Evolutionary conservation across 1,284 basidiomycete genomes (phyloP).

Genomic region (Trametes sp.): DNA sequence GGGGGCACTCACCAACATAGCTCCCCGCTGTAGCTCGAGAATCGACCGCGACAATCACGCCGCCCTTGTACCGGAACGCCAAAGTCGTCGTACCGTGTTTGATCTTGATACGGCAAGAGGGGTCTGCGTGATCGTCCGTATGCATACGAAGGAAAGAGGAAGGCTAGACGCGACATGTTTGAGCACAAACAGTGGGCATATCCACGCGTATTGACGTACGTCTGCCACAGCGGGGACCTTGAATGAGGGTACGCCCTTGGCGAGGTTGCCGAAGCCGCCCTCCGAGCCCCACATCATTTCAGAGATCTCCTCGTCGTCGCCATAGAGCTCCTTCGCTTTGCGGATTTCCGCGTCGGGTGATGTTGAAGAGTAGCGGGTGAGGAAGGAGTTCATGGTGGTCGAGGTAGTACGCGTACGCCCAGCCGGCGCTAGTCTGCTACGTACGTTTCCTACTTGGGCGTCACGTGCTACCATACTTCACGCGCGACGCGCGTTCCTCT

Average conservation of each 20-base stretch:
- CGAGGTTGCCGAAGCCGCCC: slow-evolving; percentile 79
- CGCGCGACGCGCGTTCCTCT: slow-evolving; percentile 7
- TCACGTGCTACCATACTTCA: slow-evolving; percentile 58
- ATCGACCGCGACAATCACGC: slow-evolving; percentile 98
- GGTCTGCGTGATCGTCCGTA: slow-evolving; percentile 94
- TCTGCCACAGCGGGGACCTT: slow-evolving; percentile 75
- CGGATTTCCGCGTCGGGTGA: slow-evolving; percentile 57
- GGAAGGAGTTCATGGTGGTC: slow-evolving; percentile 78
- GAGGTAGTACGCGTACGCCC: slow-evolving; percentile 31
- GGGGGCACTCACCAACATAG: slow-evolving; percentile 81
- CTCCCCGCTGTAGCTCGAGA: slow-evolving; percentile 97
- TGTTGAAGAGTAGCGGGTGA: slow-evolving; percentile 68
- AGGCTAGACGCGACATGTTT: slow-evolving; percentile 62
- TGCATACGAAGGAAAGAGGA: slow-evolving; percentile 87
- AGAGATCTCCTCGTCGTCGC: slow-evolving; percentile 68
- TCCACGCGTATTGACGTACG: slow-evolving; percentile 53
- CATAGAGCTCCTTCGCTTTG: slow-evolving; percentile 56
- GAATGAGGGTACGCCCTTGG: slow-evolving; percentile 75
- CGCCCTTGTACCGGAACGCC: slow-evolving; percentile 96
- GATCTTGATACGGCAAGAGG: slow-evolving; percentile 96
- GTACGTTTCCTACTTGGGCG: slow-evolving; percentile 36
- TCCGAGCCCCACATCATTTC: slow-evolving; percentile 81
- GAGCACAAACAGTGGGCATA: neutral
- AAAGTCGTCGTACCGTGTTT: slow-evolving; percentile 99
- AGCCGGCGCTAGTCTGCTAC: slow-evolving; percentile 27